These are phyloP conservation scores for Ganoderma resinaceum DNA, from an alignment of 1,284 basidiomycete genomes.

Conservation along the genomic window DNA sequence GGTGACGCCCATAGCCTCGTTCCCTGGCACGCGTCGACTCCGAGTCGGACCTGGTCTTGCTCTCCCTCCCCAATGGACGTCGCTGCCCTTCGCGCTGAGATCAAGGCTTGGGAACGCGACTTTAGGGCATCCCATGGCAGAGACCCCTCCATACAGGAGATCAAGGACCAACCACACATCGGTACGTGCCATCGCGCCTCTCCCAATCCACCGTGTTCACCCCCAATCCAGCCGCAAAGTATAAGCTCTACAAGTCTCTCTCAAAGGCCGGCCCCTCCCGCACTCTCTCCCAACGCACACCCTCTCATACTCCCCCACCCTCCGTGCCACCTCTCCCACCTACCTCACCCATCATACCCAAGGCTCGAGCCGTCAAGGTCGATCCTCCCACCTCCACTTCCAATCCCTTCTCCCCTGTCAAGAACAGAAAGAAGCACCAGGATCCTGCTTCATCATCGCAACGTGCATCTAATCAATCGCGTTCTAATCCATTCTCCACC, in stretches of 20 bases:
- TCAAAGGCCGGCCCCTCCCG: conserved; percentile 52
- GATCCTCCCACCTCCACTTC: conserved; percentile 59
- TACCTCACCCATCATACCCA: conserved; percentile 49
- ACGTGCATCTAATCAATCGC: conserved; percentile 34
- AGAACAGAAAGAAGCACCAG: conserved; percentile 50
- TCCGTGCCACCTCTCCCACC: conserved; percentile 42
- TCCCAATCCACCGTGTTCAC: conserved; percentile 32
- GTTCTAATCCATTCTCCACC: conserved; percentile 60
- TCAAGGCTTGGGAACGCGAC: conserved; percentile 84
- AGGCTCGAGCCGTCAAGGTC: conserved; percentile 55
- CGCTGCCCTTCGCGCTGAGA: conserved; percentile 68
- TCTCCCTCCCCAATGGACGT: conserved; percentile 52
- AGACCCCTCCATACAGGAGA: conserved; percentile 80
- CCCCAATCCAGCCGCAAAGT: conserved; percentile 69
- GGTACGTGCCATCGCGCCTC: conserved; percentile 55
- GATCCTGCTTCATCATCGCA: conserved; percentile 23
- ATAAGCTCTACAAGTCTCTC: conserved; percentile 83
- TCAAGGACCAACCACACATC: conserved; percentile 71
- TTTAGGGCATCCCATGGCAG: conserved; percentile 70
- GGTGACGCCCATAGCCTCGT: conserved; percentile 9
- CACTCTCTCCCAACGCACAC: conserved; percentile 23
- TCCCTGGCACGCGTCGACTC: conserved; percentile 13
- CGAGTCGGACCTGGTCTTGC: conserved; percentile 10
- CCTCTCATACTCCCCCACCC: conserved; percentile 44
- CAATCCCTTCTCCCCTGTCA: conserved; percentile 82